Conservation (phyloP, 2,329 filamentous ascomycete genomes). For the Fusarium bulbicola region DNA sequence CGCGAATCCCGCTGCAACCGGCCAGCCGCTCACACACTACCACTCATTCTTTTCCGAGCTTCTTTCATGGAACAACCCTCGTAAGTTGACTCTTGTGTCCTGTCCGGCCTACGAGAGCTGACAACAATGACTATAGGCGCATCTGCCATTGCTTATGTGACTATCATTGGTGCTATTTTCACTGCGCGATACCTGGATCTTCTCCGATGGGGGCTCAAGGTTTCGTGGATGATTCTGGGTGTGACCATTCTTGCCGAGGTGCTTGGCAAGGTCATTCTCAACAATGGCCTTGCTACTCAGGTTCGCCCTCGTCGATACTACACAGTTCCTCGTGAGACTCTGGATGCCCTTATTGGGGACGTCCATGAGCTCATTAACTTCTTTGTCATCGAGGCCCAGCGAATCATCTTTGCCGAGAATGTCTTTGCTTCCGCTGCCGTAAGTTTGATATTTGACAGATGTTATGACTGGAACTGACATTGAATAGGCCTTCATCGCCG, state of each 20-base stretch:
- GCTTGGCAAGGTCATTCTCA: slow-evolving; percentile 68
- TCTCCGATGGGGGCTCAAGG: slow-evolving; percentile 71
- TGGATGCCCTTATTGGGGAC: slow-evolving; percentile 70
- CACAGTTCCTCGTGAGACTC: slow-evolving; percentile 69
- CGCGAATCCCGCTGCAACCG: slow-evolving; percentile 62
- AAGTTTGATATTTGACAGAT: slow-evolving; percentile 48
- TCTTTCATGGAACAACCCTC: slow-evolving; percentile 74
- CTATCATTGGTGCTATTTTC: slow-evolving; percentile 68
- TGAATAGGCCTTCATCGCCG: slow-evolving; percentile 63
- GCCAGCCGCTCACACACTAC: slow-evolving; percentile 73
- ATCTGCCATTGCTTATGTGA: slow-evolving; percentile 70
- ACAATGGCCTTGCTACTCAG: slow-evolving; percentile 70
- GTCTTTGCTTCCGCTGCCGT: slow-evolving; percentile 67
- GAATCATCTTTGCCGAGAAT: slow-evolving; percentile 75
- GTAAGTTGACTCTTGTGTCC: slow-evolving; percentile 53
- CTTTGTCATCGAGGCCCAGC: slow-evolving; percentile 75
- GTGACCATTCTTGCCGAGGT: slow-evolving; percentile 69
- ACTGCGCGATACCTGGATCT: slow-evolving; percentile 72
- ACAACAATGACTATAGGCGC: slow-evolving; percentile 56
- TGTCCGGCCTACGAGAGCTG: slow-evolving; percentile 20
- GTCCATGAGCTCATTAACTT: slow-evolving; percentile 76
- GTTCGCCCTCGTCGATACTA: slow-evolving; percentile 74
- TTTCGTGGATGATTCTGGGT: slow-evolving; percentile 70
- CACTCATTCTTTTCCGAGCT: slow-evolving; percentile 76
- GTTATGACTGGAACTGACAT: slow-evolving; percentile 27